These are phyloP conservation scores for Tuber borchii DNA, from an alignment of 495 filamentous ascomycete species.

Conservation along the genomic window DNA sequence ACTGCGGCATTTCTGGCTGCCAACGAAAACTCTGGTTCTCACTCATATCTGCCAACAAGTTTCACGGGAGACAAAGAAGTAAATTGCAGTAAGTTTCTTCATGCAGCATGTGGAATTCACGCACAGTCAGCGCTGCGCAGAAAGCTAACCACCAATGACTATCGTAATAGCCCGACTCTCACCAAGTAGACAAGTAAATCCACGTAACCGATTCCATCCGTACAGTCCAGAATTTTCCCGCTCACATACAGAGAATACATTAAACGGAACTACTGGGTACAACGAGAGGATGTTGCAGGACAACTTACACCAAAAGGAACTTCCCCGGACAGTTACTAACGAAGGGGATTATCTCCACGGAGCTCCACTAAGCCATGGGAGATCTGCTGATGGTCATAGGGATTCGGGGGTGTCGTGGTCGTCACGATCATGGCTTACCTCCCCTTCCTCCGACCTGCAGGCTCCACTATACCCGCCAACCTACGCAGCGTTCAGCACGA, in stretches of 20 bases:
- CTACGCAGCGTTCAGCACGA: conserved; percentile 18
- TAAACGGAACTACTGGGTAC: conserved; percentile 14
- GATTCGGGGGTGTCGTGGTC: conserved; percentile 11
- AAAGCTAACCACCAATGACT: background rate
- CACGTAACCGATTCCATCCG: conserved; percentile 13
- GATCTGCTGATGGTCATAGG: conserved; percentile 12
- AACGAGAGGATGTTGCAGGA: conserved; percentile 18
- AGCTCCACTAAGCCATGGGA: conserved; percentile 12
- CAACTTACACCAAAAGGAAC: conserved; percentile 7
- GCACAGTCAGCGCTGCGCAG: background rate
- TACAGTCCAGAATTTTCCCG: conserved; percentile 16
- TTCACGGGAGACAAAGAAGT: background rate
- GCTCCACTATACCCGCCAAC: conserved; percentile 20
- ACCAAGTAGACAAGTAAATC: conserved; percentile 19
- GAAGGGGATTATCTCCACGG: conserved; percentile 12
- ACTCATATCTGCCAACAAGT: background rate
- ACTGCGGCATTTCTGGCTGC: background rate
- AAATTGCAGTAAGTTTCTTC: background rate
- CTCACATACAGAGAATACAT: conserved; percentile 9
- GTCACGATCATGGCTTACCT: conserved; percentile 16
- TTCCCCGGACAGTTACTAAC: conserved; percentile 9
- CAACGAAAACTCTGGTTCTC: background rate
- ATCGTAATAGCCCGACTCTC: conserved; percentile 17
- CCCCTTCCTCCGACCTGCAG: conserved; percentile 16
- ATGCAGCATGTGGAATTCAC: background rate